These are phyloP conservation scores for Termitomyces sp. DNA, from an alignment of 768 basidiomycete species.

Conservation along the genomic window DNA sequence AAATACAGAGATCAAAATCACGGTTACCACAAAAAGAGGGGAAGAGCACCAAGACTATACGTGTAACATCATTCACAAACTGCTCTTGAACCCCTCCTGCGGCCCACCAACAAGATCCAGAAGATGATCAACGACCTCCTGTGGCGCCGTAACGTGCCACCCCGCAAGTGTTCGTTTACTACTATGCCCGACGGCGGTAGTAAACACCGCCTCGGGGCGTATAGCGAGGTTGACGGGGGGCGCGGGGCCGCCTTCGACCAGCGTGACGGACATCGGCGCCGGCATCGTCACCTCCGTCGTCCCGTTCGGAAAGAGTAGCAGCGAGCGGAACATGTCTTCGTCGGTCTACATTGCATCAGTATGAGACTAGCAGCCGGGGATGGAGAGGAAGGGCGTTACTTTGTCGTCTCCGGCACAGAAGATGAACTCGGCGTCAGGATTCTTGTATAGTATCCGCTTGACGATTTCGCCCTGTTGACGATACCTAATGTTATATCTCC, in stretches of 20 bases:
- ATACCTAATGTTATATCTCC: neutral
- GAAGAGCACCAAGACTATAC: neutral
- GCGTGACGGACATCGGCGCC: slow-evolving; percentile 50
- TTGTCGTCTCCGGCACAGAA: slow-evolving; percentile 99
- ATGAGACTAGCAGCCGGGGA: neutral
- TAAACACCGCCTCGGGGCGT: slow-evolving; percentile 71
- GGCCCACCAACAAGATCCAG: slow-evolving; percentile 44
- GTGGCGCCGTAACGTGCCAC: slow-evolving; percentile 90
- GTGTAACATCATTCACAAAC: neutral
- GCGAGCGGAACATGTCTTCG: slow-evolving; percentile 98
- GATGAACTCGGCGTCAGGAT: slow-evolving; percentile 92
- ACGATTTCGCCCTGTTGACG: slow-evolving; percentile 83
- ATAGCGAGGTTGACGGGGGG: slow-evolving; percentile 58
- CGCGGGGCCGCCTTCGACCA: slow-evolving; percentile 38
- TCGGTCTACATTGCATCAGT: slow-evolving; percentile 56
- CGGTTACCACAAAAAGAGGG: no score
- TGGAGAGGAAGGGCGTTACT: slow-evolving; percentile 30
- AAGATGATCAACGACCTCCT: slow-evolving; percentile 82
- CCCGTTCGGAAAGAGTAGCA: slow-evolving; percentile 57
- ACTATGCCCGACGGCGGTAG: slow-evolving; percentile 89
- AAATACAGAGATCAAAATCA: neutral
- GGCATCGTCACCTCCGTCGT: slow-evolving; percentile 28
- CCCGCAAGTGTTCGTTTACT: slow-evolving; percentile 85
- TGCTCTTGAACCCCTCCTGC: slow-evolving; percentile 3
- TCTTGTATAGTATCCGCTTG: slow-evolving; percentile 86